These are phyloP conservation scores for Rhododendron simsii DNA, from an alignment of 148 eudicot species.

Conservation along the genomic window DNA sequence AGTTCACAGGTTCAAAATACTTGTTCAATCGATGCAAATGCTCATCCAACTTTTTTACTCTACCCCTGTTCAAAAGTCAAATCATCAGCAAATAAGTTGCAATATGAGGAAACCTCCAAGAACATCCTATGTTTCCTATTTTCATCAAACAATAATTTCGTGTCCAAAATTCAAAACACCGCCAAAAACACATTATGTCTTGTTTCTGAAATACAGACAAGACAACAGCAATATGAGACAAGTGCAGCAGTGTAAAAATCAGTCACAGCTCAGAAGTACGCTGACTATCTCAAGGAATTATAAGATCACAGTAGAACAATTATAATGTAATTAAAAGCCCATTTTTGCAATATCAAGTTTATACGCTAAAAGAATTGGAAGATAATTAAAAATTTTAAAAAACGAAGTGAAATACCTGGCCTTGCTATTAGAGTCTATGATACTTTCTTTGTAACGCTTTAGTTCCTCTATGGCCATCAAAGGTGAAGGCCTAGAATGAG, in stretches of 20 bases:
- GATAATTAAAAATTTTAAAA: background rate
- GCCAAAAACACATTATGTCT: background rate
- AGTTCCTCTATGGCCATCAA: constrained; percentile 54
- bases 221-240: background rate
- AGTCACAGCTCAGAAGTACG: constrained; percentile 1
- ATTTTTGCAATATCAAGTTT: background rate
- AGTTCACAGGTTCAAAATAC: constrained; percentile 39
- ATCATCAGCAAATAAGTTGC: background rate
- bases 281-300: background rate
- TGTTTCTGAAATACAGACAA: background rate
- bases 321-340: background rate
- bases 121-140: background rate
- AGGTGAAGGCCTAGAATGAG: constrained; percentile 54
- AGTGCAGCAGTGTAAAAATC: background rate
- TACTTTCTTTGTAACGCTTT: constrained; percentile 52
- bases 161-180: background rate
- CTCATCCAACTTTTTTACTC: constrained; percentile 63
- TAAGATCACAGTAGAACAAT: background rate
- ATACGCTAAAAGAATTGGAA: background rate
- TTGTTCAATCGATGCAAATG: constrained; percentile 54
- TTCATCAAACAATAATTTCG: background rate
- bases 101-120: background rate
- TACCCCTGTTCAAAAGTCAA: constrained; percentile 41
- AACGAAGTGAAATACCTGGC: constrained; percentile 52
- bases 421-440: constrained; percentile 49